These are phyloP conservation scores for Zygosaccharomyces sapae DNA, from an alignment of 1,139 yeast species.

Conservation along the genomic window DNA sequence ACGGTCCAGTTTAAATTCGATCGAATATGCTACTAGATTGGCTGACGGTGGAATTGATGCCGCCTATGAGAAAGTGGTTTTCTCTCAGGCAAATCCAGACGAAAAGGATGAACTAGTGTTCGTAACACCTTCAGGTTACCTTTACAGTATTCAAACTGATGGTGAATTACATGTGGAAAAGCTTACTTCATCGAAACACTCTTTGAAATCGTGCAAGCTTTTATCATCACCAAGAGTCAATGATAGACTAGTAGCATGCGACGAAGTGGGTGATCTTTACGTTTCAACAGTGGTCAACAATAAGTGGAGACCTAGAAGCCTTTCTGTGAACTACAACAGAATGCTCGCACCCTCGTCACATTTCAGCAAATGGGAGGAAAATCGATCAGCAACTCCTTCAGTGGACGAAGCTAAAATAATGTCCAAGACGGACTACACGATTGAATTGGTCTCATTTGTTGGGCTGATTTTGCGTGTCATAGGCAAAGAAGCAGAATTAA, in stretches of 20 bases:
- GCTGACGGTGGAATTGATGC: constrained; percentile 25
- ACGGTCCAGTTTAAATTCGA: constrained; percentile 30
- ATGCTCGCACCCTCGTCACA: constrained; percentile 11
- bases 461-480: constrained; percentile 65
- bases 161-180: constrained; percentile 40
- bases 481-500: constrained; percentile 54
- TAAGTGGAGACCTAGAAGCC: constrained; percentile 56
- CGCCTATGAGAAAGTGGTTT: constrained; percentile 14
- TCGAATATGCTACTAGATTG: constrained; percentile 24
- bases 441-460: constrained; percentile 57
- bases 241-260: constrained; percentile 62
- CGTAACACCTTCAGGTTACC: constrained; percentile 43
- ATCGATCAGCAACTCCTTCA: neutral
- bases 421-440: constrained; percentile 30
- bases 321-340: constrained; percentile 27
- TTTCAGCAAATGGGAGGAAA: constrained; percentile 7
- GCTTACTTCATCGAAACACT: constrained; percentile 21
- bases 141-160: constrained; percentile 47
- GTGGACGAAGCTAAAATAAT: neutral
- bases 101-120: constrained; percentile 40
- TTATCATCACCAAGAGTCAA: constrained; percentile 68
- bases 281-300: constrained; percentile 61
- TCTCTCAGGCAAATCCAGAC: constrained; percentile 15
- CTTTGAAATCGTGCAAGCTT: constrained; percentile 49
- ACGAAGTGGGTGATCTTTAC: constrained; percentile 49